phyloP scores from a whole-genome alignment of 768 basidiomycete genomes.

The Cystofilobasidium ferigula region DNA sequence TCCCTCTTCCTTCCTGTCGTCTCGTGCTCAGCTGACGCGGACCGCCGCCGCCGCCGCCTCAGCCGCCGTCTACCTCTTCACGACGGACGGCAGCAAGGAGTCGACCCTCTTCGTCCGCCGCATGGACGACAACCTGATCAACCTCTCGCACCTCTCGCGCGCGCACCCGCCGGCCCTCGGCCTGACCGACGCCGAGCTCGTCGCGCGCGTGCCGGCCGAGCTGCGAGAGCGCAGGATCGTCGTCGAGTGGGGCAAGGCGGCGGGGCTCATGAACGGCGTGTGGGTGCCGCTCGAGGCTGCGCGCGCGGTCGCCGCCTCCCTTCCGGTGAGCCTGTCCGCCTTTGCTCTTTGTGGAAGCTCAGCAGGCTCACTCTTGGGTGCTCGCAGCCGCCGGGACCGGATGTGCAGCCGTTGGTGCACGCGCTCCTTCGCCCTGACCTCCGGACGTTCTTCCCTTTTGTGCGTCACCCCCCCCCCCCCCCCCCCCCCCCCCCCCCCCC shows the following conservation, averaged over 20 bases:
- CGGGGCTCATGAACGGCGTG: conserved; percentile 9
- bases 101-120: conserved; percentile 10
- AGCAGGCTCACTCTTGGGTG: too few relatives aligned
- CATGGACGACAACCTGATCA: conserved; percentile 13
- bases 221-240: neutral
- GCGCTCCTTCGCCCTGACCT: neutral
- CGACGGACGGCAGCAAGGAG: neutral
- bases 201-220: neutral
- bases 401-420: neutral
- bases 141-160: conserved; percentile 1
- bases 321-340: neutral
- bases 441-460: neutral
- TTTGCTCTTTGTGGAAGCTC: neutral
- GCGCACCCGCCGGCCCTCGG: neutral
- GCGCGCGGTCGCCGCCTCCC: neutral
- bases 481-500: neutral
- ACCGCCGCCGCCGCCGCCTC: neutral
- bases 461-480: neutral
- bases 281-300: conserved; percentile 16
- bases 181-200: neutral
- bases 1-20: neutral
- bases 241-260: conserved; percentile 2
- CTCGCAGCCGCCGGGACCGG: neutral
- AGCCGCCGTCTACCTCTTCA: conserved; percentile 16
- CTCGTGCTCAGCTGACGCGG: neutral